Evolutionary conservation across 345 rosid genomes (phyloP).

Genomic region (Corchorus olitorius): DNA sequence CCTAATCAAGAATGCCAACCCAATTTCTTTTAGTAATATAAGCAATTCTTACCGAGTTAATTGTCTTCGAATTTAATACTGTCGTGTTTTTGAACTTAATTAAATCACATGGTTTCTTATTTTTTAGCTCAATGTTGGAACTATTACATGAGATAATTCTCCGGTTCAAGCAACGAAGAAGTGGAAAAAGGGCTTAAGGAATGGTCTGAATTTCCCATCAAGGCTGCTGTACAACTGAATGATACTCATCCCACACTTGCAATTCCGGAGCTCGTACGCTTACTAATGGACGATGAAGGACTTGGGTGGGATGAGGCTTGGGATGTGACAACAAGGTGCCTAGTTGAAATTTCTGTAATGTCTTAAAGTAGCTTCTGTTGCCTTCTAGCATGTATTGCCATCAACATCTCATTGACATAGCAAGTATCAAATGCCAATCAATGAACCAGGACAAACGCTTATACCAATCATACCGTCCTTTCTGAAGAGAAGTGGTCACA

Average conservation of each 20-base stretch:
- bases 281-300: slow-evolving; percentile 86
- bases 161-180: slow-evolving; percentile 80
- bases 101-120: too few species aligned
- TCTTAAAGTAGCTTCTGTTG: not conserved
- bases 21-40: not conserved
- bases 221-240: slow-evolving; percentile 92
- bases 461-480: slow-evolving; percentile 98
- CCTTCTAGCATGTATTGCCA: slow-evolving; percentile 17
- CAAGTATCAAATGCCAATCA: slow-evolving; percentile 21
- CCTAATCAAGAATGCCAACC: not conserved
- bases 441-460: slow-evolving; percentile 78
- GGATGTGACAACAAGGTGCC: slow-evolving; percentile 79
- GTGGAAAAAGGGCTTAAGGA: slow-evolving; percentile 50
- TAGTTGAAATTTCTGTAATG: slow-evolving; percentile 12
- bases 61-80: not conserved
- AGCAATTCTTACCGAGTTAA: not conserved
- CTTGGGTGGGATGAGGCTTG: slow-evolving; percentile 99
- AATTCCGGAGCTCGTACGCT: slow-evolving; percentile 93
- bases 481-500: slow-evolving; percentile 99
- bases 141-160: slow-evolving; percentile 76
- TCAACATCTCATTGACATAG: slow-evolving; percentile 19
- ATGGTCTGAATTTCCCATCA: slow-evolving; percentile 92
- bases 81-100: not conserved
- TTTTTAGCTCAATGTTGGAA: slow-evolving; percentile 7
- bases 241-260: slow-evolving; percentile 99